These are phyloP conservation scores for Chytriomyces sp. DNA, from an alignment of 192 early-diverging fungal genomes.

Conservation along the genomic window DNA sequence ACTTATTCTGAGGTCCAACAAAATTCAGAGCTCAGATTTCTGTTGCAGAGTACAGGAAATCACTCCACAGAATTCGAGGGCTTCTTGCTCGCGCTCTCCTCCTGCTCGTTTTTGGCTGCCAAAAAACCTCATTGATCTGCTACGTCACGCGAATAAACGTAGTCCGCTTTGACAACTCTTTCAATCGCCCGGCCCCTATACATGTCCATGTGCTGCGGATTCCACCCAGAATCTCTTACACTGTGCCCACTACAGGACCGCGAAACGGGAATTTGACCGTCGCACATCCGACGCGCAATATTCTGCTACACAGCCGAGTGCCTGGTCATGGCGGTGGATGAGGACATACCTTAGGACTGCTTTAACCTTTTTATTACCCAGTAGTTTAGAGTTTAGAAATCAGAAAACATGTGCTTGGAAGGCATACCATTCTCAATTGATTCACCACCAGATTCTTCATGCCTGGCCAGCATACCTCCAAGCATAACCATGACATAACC, in stretches of 20 bases:
- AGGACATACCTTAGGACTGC: slow-evolving; percentile 25
- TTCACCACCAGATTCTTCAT: slow-evolving; percentile 16
- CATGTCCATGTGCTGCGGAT: slow-evolving; percentile 14
- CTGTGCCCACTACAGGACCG: slow-evolving; percentile 9
- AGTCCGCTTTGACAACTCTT: slow-evolving; percentile 24
- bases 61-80: too few species aligned
- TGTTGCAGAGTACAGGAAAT: too few species aligned
- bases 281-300: slow-evolving; percentile 19
- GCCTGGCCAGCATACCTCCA: slow-evolving; percentile 23
- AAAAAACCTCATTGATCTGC: slow-evolving; percentile 29
- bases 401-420: neutral
- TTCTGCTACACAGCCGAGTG: slow-evolving; percentile 19
- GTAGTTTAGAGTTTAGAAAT: neutral
- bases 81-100: neutral
- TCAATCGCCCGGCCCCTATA: slow-evolving; percentile 15
- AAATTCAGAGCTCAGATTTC: too few species aligned
- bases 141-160: slow-evolving; percentile 27
- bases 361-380: neutral
- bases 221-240: slow-evolving; percentile 16
- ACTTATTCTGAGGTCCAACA: too few species aligned
- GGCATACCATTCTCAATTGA: slow-evolving; percentile 18
- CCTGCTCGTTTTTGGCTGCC: slow-evolving; percentile 26
- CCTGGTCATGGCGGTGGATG: slow-evolving; percentile 23
- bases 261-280: slow-evolving; percentile 21
- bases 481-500: too few species aligned